Evolutionary conservation across 768 basidiomycete species (phyloP).

Genomic region (Serpula lacrymans): DNA sequence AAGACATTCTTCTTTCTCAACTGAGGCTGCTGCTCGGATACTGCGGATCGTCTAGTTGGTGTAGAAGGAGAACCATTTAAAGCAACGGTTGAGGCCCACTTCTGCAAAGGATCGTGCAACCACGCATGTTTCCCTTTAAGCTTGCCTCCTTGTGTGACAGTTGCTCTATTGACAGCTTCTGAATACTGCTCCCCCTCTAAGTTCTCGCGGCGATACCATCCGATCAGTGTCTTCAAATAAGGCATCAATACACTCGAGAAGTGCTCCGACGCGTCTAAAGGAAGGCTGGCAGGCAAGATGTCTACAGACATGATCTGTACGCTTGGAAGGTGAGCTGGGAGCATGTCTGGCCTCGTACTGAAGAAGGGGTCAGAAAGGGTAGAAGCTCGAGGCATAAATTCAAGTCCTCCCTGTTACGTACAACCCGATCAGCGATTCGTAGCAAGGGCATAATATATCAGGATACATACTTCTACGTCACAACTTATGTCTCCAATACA

Average conservation of each 20-base stretch:
- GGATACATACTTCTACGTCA: constrained; percentile 62
- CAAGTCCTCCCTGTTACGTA: constrained; percentile 65
- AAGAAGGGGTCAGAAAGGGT: constrained; percentile 79
- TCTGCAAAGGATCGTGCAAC: constrained; percentile 52
- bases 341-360: constrained; percentile 39
- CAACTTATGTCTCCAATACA: constrained; percentile 88
- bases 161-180: constrained; percentile 63
- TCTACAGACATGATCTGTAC: constrained; percentile 87
- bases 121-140: constrained; percentile 53
- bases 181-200: constrained; percentile 22
- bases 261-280: constrained; percentile 74
- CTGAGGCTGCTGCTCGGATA: not conserved
- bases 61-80: too few relatives aligned
- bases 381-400: constrained; percentile 74
- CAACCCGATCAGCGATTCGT: not conserved
- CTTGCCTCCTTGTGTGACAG: constrained; percentile 58
- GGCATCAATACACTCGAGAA: constrained; percentile 68
- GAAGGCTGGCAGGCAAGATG: constrained; percentile 83
- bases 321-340: constrained; percentile 46
- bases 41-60: not conserved
- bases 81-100: constrained; percentile 29
- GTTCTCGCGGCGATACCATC: constrained; percentile 30
- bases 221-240: constrained; percentile 61
- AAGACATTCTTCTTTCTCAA: constrained; percentile 63
- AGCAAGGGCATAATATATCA: too few relatives aligned